Base-by-base conservation (phyloP, 495 filamentous ascomycete species). In the Penicillium taxi region DNA sequence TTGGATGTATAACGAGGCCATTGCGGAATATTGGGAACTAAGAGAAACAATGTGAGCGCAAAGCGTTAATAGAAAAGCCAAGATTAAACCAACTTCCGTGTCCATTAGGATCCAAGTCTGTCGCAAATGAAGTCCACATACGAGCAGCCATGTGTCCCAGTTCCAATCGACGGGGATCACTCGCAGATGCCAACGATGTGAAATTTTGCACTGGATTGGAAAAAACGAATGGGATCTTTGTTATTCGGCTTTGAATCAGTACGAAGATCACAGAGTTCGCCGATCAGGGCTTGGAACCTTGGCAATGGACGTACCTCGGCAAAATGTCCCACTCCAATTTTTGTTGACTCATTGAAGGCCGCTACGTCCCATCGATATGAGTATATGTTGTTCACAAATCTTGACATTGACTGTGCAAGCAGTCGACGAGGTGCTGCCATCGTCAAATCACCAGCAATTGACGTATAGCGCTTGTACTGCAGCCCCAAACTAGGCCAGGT, bases 361-460 rank as follows among this genome's bases (percentile, higher is more conserved):
- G 60, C 41, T 8, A 61, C 60, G 27, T 64, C 60, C 60, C 60
- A 81, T n/a, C 73, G 71, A 48, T 75, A 80, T 26, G 70, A 71
- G 47, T 72, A 80, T 0, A 77, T 71, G 5, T 58, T 39, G 5
- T 69, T 35, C 4, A 52, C 53, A 11, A 47, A 52, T 0, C 28
- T 38, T 6, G 70, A 55, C 68, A 74, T 78, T 0, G 64, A 48
- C 35, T 71, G 35, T 26, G 69, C 71, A 20, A 72, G 64, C 31
- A 68, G 54, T 15, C 77, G 68, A 6, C 75, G 67, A 9, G 66
- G 68, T 6, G 69, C 70, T 11, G 66, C 67, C 66, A 81, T 76
- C 37, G 65, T 54, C 1, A 72, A 22, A 53, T 80, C 75, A 2
- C 71, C 74, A 0, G 68, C 65, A 34, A 73, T 71, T 3, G 74